phyloP scores from a whole-genome alignment of 768 basidiomycete genomes.

The Tricholoma hemisulphureum region DNA sequence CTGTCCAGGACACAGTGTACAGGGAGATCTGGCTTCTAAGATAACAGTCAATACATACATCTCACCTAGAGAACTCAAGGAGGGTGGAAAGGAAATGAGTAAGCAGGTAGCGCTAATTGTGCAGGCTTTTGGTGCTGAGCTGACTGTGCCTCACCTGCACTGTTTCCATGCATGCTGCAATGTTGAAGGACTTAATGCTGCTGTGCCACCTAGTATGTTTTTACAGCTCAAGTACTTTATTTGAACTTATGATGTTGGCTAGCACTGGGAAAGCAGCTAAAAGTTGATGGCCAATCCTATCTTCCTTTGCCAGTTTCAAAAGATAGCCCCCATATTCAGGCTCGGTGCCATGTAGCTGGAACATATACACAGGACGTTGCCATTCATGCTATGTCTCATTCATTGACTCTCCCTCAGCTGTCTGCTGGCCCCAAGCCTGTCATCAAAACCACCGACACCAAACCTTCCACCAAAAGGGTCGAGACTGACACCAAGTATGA shows the following conservation, averaged over 20 bases:
- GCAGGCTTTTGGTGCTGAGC: conserved; percentile 11
- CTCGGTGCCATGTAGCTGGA: not conserved
- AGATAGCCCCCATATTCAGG: conserved; percentile 3
- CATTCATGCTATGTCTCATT: not conserved
- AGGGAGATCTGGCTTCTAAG: not conserved
- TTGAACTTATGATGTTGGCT: not conserved
- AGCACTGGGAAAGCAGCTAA: not conserved
- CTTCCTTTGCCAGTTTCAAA: conserved; percentile 3
- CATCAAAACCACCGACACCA: not conserved
- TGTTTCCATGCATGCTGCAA: conserved; percentile 6
- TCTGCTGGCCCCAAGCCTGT: not conserved
- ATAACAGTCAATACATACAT: conserved; percentile 5
- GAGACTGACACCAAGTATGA: no score
- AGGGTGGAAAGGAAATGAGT: not conserved
- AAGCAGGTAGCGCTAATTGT: no score
- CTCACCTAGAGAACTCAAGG: conserved; percentile 3
- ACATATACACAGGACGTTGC: conserved; percentile 5
- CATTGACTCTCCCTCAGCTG: not conserved
- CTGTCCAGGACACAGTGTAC: not conserved
- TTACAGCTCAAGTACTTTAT: not conserved
- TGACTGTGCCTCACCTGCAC: conserved; percentile 11
- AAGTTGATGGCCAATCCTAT: not conserved
- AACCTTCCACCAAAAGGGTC: no score
- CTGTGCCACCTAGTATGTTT: not conserved
- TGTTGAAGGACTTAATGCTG: not conserved